Evolutionary conservation across 164 flowering plant species (phyloP).

Genomic region (Sedum album): DNA sequence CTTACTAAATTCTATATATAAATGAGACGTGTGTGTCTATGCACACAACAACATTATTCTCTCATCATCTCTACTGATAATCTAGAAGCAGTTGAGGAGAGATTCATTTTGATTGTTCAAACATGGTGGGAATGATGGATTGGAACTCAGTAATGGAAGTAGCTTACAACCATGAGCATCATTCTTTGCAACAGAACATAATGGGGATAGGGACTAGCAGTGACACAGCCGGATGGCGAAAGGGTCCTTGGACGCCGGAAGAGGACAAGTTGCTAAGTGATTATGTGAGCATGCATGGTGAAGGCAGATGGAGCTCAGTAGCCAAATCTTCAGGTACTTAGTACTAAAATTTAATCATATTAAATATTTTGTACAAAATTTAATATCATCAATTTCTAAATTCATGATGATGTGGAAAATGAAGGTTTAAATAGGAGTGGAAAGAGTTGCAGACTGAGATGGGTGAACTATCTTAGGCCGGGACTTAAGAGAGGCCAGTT

Average conservation of each 20-base stretch:
- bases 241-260: constrained; percentile 63
- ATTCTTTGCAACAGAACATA: not conserved
- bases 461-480: constrained; percentile 67
- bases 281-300: constrained; percentile 42
- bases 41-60: not conserved
- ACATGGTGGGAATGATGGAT: not conserved
- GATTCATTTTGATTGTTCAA: not conserved
- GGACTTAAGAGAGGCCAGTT: constrained; percentile 49
- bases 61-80: not conserved
- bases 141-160: not conserved
- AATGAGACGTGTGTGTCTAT: not conserved
- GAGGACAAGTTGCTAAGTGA: constrained; percentile 45
- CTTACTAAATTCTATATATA: not conserved
- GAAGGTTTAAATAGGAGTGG: constrained; percentile 51
- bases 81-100: not conserved
- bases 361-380: no score
- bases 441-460: constrained; percentile 52
- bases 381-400: not conserved
- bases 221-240: constrained; percentile 31
- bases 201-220: not conserved
- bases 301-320: constrained; percentile 59
- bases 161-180: not conserved
- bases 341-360: no score
- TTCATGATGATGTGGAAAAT: not conserved
- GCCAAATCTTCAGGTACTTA: constrained; percentile 37